Conservation (phyloP, 2,329 filamentous ascomycete species). For the Atkinsonella hypoxylon region DNA sequence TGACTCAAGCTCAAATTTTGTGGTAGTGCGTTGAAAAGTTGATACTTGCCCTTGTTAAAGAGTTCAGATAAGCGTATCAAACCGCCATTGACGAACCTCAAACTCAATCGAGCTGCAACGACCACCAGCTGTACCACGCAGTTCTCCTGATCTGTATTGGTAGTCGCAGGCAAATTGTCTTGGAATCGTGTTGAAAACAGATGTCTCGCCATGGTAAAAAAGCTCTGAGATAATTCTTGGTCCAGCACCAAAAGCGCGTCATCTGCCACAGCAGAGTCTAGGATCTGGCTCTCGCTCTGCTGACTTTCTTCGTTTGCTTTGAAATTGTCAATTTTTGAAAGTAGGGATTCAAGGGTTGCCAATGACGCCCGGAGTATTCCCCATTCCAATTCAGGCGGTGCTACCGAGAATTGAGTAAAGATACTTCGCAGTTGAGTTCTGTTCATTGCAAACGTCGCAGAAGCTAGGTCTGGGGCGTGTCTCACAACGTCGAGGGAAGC, state of each 20-base stretch:
- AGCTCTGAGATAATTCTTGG: conserved; percentile 31
- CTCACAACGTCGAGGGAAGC: conserved; percentile 40
- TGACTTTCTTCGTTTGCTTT: conserved; percentile 26
- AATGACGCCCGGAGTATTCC: conserved; percentile 31
- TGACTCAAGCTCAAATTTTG: conserved; percentile 27
- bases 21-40: conserved; percentile 33
- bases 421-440: conserved; percentile 37
- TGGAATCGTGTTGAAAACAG: conserved; percentile 17
- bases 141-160: conserved; percentile 13
- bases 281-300: conserved; percentile 24
- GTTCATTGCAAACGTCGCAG: conserved; percentile 37
- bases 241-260: conserved; percentile 37
- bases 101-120: conserved; percentile 34
- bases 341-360: conserved; percentile 34
- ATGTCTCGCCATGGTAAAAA: conserved; percentile 35
- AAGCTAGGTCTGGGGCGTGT: conserved; percentile 31
- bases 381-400: conserved; percentile 35
- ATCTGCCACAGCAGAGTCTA: conserved; percentile 30
- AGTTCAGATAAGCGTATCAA: conserved; percentile 31
- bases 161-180: conserved; percentile 7
- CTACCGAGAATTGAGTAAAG: conserved; percentile 34
- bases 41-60: conserved; percentile 35
- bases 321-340: conserved; percentile 32
- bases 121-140: conserved; percentile 33
- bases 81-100: conserved; percentile 31